Evolutionary conservation across 768 basidiomycete species (phyloP).

Genomic region (Panus rudis): DNA sequence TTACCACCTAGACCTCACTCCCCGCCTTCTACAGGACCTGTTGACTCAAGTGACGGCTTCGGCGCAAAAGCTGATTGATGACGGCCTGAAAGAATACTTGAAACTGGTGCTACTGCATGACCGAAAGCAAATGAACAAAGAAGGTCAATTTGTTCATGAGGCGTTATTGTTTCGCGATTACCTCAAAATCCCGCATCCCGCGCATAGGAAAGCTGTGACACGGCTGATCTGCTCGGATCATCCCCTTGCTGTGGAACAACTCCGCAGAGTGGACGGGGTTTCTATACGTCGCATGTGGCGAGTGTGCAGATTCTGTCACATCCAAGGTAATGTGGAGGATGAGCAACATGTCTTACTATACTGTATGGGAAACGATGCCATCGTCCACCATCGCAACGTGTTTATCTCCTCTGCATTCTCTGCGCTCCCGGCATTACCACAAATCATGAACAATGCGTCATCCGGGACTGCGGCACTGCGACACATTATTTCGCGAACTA

Average conservation of each 20-base stretch:
- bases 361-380: too few species aligned
- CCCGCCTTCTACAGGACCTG: too few species aligned
- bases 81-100: too few species aligned
- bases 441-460: too few species aligned
- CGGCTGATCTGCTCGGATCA: constrained; percentile 10
- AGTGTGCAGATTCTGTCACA: background rate
- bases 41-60: too few species aligned
- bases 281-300: background rate
- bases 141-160: background rate
- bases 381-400: too few species aligned
- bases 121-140: background rate
- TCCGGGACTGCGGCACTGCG: too few species aligned
- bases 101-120: background rate
- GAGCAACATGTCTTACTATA: background rate
- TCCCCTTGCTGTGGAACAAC: constrained; percentile 12
- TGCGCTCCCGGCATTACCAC: too few species aligned
- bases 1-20: too few species aligned
- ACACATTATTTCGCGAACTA: too few species aligned
- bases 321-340: background rate
- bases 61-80: too few species aligned
- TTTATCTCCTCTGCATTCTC: too few species aligned
- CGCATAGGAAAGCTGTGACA: constrained; percentile 10
- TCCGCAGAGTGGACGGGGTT: background rate
- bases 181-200: constrained; percentile 3
- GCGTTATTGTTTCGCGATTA: constrained; percentile 7